These are phyloP conservation scores for Lotmaria passim DNA, from an alignment of 208 protist species.

Conservation along the genomic window DNA sequence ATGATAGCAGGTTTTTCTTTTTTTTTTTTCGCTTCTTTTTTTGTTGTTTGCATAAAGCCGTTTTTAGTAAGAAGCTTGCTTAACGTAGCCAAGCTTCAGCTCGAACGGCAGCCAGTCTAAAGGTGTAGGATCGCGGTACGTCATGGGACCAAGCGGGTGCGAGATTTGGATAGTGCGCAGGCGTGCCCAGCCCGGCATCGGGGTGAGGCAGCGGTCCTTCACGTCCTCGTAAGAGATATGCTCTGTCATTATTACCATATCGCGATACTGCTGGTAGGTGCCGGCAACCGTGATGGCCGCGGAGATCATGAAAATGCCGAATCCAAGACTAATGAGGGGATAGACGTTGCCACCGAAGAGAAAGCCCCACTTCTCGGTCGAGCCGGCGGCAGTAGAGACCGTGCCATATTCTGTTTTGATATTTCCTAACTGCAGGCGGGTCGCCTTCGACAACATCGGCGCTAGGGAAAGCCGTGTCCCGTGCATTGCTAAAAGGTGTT, in stretches of 20 bases:
- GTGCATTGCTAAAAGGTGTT: slow-evolving; percentile 22
- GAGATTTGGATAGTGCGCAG: slow-evolving; percentile 68
- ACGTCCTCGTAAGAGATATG: slow-evolving; percentile 91
- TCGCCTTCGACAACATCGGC: slow-evolving; percentile 87
- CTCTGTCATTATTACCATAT: slow-evolving; percentile 85
- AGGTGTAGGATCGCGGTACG: slow-evolving; percentile 87
- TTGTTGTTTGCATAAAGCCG: too few species aligned
- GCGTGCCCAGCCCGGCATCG: slow-evolving; percentile 86
- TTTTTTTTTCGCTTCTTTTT: slow-evolving; percentile 1
- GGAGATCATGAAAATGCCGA: slow-evolving; percentile 41
- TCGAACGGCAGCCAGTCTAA: slow-evolving; percentile 91
- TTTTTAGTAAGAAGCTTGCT: slow-evolving; percentile 87
- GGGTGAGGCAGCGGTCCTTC: slow-evolving; percentile 87
- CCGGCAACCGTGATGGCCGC: slow-evolving; percentile 49
- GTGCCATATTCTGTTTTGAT: slow-evolving; percentile 88
- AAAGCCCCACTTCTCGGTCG: slow-evolving; percentile 88
- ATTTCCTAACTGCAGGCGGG: slow-evolving; percentile 86
- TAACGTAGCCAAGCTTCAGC: slow-evolving; percentile 89
- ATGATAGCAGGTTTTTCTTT: slow-evolving; percentile 14
- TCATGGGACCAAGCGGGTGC: slow-evolving; percentile 65
- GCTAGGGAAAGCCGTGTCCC: slow-evolving; percentile 38
- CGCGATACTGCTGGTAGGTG: slow-evolving; percentile 84
- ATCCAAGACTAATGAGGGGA: slow-evolving; percentile 58
- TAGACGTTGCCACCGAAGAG: slow-evolving; percentile 68
- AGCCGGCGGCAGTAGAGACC: slow-evolving; percentile 85